Evolutionary conservation across 169 alveolate genomes (phyloP).

Genomic region (Amoebophrya sp.): DNA sequence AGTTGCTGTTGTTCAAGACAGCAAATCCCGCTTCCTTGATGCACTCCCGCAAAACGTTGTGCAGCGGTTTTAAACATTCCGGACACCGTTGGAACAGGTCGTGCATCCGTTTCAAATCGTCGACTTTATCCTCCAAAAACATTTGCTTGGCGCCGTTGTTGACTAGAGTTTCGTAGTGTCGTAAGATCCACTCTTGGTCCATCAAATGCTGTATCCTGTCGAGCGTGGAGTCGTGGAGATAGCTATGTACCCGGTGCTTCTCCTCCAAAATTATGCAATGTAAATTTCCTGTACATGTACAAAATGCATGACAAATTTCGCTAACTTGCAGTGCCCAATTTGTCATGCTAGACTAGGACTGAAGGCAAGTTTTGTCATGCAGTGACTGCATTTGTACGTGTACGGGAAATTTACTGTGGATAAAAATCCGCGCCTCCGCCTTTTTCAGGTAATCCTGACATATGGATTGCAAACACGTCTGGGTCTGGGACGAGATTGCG

Average conservation of each 20-base stretch:
- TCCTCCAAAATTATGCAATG: no score
- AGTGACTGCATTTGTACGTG: no score
- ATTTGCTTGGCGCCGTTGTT: neutral
- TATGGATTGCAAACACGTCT: no score
- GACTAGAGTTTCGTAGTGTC: neutral
- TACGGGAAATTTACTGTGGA: no score
- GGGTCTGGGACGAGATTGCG: no score
- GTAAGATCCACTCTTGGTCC: neutral
- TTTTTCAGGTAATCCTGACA: neutral
- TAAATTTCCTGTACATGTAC: no score
- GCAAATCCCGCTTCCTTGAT: slow-evolving; percentile 25
- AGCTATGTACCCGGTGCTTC: slow-evolving; percentile 24
- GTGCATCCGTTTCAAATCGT: slow-evolving; percentile 32
- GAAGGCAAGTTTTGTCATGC: no score
- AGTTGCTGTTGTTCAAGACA: no score
- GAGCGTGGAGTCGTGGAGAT: neutral
- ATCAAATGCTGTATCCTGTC: neutral
- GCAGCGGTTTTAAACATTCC: slow-evolving; percentile 9
- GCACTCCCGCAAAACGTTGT: neutral
- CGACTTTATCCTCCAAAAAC: neutral
- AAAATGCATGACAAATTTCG: no score
- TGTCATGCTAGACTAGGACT: no score
- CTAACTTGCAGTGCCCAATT: no score
- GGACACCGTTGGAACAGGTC: neutral
- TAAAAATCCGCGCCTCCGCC: slow-evolving; percentile 37